A percentile compares a stretch with the other conserved stretches of the same genome.
Evolutionary conservation across 2,329 filamentous ascomycete genomes (phyloP).

Genomic region (Cryphonectria naterciae): DNA sequence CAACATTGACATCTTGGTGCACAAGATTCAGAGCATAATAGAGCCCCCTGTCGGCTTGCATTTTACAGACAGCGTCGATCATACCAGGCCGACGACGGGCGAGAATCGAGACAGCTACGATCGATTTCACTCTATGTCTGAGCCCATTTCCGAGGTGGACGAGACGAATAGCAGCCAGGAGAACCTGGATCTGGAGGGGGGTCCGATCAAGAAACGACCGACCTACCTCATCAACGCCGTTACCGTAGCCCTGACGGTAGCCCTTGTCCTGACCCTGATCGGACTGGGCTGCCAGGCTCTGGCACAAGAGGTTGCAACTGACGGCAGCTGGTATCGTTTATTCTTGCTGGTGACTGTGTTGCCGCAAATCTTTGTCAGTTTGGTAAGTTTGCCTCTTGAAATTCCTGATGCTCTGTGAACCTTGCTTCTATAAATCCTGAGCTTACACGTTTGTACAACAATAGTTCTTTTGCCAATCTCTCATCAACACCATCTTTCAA

Average conservation of each 20-base stretch:
- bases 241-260: constrained; percentile 22
- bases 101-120: background rate
- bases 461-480: constrained; percentile 27
- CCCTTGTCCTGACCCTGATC: constrained; percentile 23
- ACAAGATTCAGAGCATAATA: constrained; percentile 17
- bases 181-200: constrained; percentile 11
- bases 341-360: constrained; percentile 14
- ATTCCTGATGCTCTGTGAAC: too few species aligned
- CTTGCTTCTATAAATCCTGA: background rate
- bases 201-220: constrained; percentile 17
- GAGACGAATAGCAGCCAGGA: background rate
- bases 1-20: constrained; percentile 17
- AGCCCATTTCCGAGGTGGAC: background rate
- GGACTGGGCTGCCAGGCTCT: constrained; percentile 22
- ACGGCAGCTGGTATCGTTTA: constrained; percentile 10
- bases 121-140: background rate
- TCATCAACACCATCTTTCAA: constrained; percentile 16
- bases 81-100: background rate
- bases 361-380: constrained; percentile 23
- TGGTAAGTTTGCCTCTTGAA: constrained; percentile 21
- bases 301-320: constrained; percentile 19
- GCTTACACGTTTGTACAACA: background rate
- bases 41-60: background rate
- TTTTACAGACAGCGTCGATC: background rate
- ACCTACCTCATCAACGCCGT: constrained; percentile 19